A percentile compares a stretch with the other conserved stretches of the same genome.
Evolutionary conservation across 2,329 filamentous ascomycete species (phyloP).

Genomic region (Malbranchea zuffiana): DNA sequence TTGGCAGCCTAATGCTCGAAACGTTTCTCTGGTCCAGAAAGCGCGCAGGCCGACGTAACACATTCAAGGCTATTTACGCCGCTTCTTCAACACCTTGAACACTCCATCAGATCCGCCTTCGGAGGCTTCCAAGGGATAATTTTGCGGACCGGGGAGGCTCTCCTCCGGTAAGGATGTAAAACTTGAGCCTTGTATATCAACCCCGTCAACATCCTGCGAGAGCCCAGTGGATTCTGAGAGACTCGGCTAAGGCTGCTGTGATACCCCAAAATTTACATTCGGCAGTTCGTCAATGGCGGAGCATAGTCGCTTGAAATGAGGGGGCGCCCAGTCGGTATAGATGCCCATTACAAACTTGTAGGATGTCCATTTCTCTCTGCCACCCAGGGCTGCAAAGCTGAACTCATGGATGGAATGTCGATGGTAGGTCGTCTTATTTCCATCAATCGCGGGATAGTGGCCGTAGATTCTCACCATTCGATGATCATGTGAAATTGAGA

Average conservation of each 20-base stretch:
- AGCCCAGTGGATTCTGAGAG: constrained; percentile 6
- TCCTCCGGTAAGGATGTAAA: no score
- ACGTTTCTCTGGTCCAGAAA: no score
- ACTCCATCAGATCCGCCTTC: no score
- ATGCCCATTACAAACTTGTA: constrained; percentile 31
- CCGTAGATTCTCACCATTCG: constrained; percentile 18
- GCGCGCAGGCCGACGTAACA: no score
- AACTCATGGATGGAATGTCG: constrained; percentile 28
- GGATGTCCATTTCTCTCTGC: constrained; percentile 28
- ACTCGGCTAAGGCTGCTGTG: constrained; percentile 5
- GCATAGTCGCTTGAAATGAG: constrained; percentile 29
- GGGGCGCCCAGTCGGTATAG: constrained; percentile 29
- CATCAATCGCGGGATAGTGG: constrained; percentile 17
- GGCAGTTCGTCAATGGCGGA: constrained; percentile 31
- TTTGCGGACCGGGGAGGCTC: no score
- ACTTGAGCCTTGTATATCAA: not conserved
- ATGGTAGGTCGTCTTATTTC: constrained; percentile 10
- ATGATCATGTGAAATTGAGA: constrained; percentile 19
- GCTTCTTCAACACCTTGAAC: no score
- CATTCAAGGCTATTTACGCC: no score
- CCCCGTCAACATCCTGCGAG: not conserved
- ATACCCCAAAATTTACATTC: constrained; percentile 13
- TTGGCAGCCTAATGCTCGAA: no score
- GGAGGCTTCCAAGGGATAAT: no score
- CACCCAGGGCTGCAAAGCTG: constrained; percentile 23